Conservation (phyloP, 345 rosid species). For the Eucalyptus polybractea region DNA sequence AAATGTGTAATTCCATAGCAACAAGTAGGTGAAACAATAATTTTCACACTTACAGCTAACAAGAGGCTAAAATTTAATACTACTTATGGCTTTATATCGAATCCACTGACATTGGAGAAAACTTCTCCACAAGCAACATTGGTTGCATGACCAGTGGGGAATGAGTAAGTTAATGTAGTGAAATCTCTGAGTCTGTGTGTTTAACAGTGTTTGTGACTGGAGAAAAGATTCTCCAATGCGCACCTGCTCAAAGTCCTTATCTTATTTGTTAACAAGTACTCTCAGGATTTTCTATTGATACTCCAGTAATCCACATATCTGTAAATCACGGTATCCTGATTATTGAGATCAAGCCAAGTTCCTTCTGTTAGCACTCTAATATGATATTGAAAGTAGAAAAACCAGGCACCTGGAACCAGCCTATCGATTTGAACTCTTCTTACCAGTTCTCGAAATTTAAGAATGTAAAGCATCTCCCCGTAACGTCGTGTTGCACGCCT, state of each 20-base stretch:
- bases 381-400: not conserved
- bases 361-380: not conserved
- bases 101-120: not conserved
- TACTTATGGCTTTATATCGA: not conserved
- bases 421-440: not conserved
- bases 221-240: not conserved
- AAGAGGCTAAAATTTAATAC: not conserved
- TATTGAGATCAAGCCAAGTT: not conserved
- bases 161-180: not conserved
- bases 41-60: not conserved
- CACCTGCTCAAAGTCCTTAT: not conserved
- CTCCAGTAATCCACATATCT: not conserved
- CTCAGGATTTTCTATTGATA: not conserved
- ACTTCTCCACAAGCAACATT: not conserved
- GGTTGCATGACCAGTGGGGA: not conserved
- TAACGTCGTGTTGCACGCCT: slow-evolving; percentile 79
- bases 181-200: not conserved
- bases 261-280: not conserved
- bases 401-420: not conserved
- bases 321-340: not conserved
- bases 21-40: not conserved
- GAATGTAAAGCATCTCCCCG: slow-evolving; percentile 98
- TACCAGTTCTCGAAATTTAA: slow-evolving; percentile 84
- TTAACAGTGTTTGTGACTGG: not conserved
- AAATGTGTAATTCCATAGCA: not conserved